Evolutionary conservation across 768 basidiomycete genomes (phyloP).

Genomic region (Lactifluus hygrophoroides): DNA sequence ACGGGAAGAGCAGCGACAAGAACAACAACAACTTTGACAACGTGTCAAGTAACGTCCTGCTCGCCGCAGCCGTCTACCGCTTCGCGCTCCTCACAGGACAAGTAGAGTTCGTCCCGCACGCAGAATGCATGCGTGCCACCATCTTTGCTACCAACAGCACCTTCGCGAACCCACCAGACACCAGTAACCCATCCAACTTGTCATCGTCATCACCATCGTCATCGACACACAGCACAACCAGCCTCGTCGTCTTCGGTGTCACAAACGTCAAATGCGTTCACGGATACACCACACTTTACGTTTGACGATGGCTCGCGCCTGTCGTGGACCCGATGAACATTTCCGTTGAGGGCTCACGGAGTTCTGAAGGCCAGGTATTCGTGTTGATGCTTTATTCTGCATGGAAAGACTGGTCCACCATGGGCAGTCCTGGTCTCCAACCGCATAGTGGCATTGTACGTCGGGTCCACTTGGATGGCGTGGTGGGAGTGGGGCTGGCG

Average conservation of each 20-base stretch:
- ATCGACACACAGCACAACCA: too few species aligned
- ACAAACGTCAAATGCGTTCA: background rate
- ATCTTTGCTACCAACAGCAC: slow-evolving; percentile 24
- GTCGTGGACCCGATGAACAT: slow-evolving; percentile 66
- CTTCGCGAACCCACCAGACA: too few species aligned
- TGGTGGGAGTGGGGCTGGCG: background rate
- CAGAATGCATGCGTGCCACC: slow-evolving; percentile 45
- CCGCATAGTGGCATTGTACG: too few species aligned
- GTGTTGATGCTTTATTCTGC: slow-evolving; percentile 67
- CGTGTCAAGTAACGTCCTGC: slow-evolving; percentile 60
- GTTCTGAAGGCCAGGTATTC: slow-evolving; percentile 77
- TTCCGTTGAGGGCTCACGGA: slow-evolving; percentile 38
- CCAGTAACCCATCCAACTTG: too few species aligned
- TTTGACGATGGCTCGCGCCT: slow-evolving; percentile 60
- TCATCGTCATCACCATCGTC: background rate
- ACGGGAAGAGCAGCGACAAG: slow-evolving; percentile 35
- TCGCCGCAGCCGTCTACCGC: slow-evolving; percentile 72
- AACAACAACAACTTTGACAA: slow-evolving; percentile 65
- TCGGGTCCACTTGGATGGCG: too few species aligned
- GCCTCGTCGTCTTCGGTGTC: too few species aligned
- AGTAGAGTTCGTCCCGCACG: slow-evolving; percentile 43
- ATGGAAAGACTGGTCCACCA: slow-evolving; percentile 63
- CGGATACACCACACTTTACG: slow-evolving; percentile 35
- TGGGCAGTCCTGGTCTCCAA: slow-evolving; percentile 45
- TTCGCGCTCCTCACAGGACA: slow-evolving; percentile 47